Conservation (phyloP, 208 protist genomes). For the Acanthamoeba healyi region DNA sequence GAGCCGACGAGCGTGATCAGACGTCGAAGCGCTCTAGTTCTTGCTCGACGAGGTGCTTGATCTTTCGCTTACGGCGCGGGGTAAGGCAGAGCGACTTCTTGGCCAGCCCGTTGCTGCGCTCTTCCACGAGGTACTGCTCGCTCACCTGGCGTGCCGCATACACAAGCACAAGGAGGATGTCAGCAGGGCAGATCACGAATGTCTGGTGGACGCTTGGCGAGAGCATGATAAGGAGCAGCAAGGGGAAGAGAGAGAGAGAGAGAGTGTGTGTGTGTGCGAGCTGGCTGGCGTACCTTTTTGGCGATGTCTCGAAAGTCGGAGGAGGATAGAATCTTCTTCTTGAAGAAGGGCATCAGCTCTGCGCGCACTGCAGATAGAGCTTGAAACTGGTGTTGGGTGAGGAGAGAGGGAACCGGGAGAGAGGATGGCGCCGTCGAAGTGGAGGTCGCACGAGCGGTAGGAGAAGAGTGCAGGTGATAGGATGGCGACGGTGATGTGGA, state of each 20-base stretch:
- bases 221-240: neutral
- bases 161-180: no score
- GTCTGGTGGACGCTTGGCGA: no score
- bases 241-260: neutral
- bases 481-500: neutral
- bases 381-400: conserved; percentile 64
- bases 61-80: conserved; percentile 1
- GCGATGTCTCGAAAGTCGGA: conserved; percentile 11
- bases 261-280: neutral
- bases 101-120: neutral
- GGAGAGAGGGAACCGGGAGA: neutral
- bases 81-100: conserved; percentile 33
- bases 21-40: conserved; percentile 7
- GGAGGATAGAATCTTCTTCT: neutral
- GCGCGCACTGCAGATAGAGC: conserved; percentile 60
- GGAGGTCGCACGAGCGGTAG: neutral
- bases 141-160: no score
- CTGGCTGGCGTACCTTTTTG: conserved; percentile 25
- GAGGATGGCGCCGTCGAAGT: neutral
- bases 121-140: conserved; percentile 15
- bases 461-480: neutral
- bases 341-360: conserved; percentile 62
- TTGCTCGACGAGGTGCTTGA: neutral
- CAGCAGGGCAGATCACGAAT: no score
- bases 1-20: neutral